Percentiles rank a stretch among this genome's conserved stretches.
Evolutionary conservation across 208 protist genomes (phyloP).

Genomic region (Naegleria gruberi): DNA sequence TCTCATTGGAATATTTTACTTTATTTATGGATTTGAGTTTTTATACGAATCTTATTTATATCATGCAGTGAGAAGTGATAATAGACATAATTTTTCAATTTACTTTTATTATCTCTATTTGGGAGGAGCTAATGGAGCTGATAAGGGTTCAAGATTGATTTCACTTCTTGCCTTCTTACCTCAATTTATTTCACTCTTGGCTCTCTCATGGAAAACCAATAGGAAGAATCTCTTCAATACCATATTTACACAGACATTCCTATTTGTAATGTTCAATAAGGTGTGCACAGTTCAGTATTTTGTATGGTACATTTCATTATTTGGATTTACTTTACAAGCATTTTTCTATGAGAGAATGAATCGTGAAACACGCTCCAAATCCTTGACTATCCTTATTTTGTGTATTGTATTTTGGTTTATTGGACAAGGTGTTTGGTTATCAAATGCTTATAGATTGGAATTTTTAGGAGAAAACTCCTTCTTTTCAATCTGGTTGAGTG

Average conservation of each 20-base stretch:
- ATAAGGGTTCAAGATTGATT: neutral
- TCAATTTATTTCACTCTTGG: constrained; percentile 43
- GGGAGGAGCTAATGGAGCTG: constrained; percentile 25
- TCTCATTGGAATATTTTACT: constrained; percentile 59
- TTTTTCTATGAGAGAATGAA: neutral
- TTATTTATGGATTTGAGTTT: constrained; percentile 42
- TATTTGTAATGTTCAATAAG: constrained; percentile 87
- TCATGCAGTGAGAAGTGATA: constrained; percentile 33
- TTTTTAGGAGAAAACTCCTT: constrained; percentile 67
- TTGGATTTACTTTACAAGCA: constrained; percentile 46
- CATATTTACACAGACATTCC: constrained; percentile 63
- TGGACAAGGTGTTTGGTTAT: constrained; percentile 67
- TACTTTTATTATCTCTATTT: constrained; percentile 82
- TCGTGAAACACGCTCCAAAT: neutral
- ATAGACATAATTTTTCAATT: constrained; percentile 77
- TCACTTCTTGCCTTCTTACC: constrained; percentile 63
- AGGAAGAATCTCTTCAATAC: constrained; percentile 58
- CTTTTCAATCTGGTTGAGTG: constrained; percentile 61
- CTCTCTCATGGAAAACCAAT: constrained; percentile 58
- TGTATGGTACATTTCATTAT: constrained; percentile 77
- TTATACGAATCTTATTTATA: constrained; percentile 43
- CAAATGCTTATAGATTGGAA: constrained; percentile 61
- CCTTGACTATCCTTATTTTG: neutral
- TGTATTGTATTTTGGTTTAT: constrained; percentile 49
- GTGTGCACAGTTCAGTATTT: constrained; percentile 89